phyloP scores from a whole-genome alignment of 495 filamentous ascomycete species.

The Annulohypoxylon nitens region DNA sequence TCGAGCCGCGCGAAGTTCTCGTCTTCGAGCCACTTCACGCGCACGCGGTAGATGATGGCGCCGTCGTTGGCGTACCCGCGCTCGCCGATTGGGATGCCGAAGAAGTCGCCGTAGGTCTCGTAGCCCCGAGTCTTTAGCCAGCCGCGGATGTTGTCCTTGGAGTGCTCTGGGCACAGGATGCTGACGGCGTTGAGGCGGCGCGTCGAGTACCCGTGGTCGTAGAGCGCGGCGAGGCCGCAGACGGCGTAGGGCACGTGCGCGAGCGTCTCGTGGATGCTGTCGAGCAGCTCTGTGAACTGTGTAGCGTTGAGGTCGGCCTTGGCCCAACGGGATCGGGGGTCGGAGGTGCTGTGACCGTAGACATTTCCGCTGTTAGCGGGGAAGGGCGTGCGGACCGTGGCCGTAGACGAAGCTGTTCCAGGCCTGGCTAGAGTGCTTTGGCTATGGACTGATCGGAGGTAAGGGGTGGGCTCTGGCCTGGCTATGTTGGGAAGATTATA shows the following conservation, averaged over 20 bases:
- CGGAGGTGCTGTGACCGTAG: not conserved
- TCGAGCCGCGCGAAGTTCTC: conserved; percentile 47
- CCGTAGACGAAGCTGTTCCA: not conserved
- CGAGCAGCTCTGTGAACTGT: conserved; percentile 50
- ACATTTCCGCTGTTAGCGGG: not conserved
- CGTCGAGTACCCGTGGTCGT: conserved; percentile 52
- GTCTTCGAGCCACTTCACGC: conserved; percentile 48
- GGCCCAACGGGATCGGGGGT: conserved; percentile 25
- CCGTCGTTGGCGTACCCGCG: not conserved
- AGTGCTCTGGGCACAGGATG: conserved; percentile 51
- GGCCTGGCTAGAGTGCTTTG: not conserved
- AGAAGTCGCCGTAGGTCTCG: conserved; percentile 32
- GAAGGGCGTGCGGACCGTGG: not conserved
- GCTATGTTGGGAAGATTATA: not conserved
- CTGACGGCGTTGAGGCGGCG: conserved; percentile 42
- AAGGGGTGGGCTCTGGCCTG: too few species aligned
- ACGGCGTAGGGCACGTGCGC: conserved; percentile 57
- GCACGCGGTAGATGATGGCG: conserved; percentile 26
- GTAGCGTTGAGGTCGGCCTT: conserved; percentile 8
- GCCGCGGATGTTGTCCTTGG: conserved; percentile 43
- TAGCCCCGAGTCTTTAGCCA: conserved; percentile 51
- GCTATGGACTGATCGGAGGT: not conserved
- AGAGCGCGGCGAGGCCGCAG: conserved; percentile 54
- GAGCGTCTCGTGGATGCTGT: conserved; percentile 49
- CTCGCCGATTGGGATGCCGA: conserved; percentile 37